Conservation (phyloP, 2,329 filamentous ascomycete genomes). For the Apiospora pterosperma region DNA sequence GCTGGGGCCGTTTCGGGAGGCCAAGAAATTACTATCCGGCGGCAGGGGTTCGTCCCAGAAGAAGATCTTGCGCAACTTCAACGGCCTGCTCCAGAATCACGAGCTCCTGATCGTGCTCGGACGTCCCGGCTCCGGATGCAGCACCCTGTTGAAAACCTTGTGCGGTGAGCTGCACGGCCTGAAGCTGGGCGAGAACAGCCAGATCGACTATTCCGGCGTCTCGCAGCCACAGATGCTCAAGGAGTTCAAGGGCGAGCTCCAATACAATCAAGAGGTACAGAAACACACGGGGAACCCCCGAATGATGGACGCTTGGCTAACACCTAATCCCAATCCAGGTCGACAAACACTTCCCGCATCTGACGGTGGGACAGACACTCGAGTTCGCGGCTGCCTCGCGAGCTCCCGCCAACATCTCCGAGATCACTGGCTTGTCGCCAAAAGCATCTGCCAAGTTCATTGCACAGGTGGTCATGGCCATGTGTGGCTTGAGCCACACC, state of each 20-base stretch:
- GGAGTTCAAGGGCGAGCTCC: slow-evolving; percentile 57
- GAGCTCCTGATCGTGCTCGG: slow-evolving; percentile 48
- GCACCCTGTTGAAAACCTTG: slow-evolving; percentile 50
- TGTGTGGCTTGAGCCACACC: slow-evolving; percentile 71
- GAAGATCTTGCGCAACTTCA: slow-evolving; percentile 61
- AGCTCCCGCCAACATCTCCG: slow-evolving; percentile 57
- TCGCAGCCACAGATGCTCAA: slow-evolving; percentile 48
- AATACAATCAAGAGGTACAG: slow-evolving; percentile 19
- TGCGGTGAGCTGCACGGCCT: slow-evolving; percentile 19
- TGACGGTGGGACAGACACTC: slow-evolving; percentile 72
- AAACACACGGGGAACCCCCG: too few relatives aligned
- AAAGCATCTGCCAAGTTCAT: slow-evolving; percentile 59
- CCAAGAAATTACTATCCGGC: slow-evolving; percentile 38
- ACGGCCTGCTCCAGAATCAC: slow-evolving; percentile 60
- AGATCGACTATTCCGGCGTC: slow-evolving; percentile 65
- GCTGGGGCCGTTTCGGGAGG: background rate
- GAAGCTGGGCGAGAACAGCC: slow-evolving; percentile 8
- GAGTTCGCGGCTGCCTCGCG: slow-evolving; percentile 68
- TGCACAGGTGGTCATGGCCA: slow-evolving; percentile 63
- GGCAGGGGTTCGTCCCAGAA: slow-evolving; percentile 38
- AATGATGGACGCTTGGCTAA: too few relatives aligned
- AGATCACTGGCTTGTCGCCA: slow-evolving; percentile 57
- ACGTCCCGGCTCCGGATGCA: slow-evolving; percentile 45
- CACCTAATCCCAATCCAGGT: slow-evolving; percentile 13
- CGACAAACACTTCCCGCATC: slow-evolving; percentile 59